Conservation (phyloP, 2,329 filamentous ascomycete species). For the Cladophialophora yegresii region DNA sequence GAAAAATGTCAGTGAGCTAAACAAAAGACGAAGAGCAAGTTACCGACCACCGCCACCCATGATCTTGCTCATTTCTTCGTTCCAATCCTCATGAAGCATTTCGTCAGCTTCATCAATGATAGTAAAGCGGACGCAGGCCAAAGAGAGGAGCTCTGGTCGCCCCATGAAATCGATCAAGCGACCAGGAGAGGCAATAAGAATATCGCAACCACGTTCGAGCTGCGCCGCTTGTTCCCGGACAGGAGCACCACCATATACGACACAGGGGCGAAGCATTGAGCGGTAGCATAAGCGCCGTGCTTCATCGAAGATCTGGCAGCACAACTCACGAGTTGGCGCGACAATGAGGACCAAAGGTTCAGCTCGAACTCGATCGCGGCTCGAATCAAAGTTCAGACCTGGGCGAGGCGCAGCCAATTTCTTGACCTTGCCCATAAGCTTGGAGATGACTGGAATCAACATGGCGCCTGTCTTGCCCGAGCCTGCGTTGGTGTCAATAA, state of each 20-base stretch:
- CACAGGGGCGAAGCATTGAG: constrained; percentile 88
- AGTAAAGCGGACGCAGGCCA: constrained; percentile 73
- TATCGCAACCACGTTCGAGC: constrained; percentile 80
- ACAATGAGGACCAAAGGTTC: constrained; percentile 88
- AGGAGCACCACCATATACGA: constrained; percentile 82
- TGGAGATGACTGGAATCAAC: constrained; percentile 82
- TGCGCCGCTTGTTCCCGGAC: constrained; percentile 69
- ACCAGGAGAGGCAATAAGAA: constrained; percentile 85
- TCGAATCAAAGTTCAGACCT: constrained; percentile 55
- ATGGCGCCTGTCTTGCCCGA: constrained; percentile 97
- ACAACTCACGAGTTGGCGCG: constrained; percentile 83
- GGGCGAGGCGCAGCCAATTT: constrained; percentile 79
- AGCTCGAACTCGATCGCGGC: constrained; percentile 61
- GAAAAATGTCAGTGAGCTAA: constrained; percentile 36
- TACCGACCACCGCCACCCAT: constrained; percentile 75
- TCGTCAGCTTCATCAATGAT: constrained; percentile 96
- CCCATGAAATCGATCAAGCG: constrained; percentile 80
- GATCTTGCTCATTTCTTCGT: constrained; percentile 71
- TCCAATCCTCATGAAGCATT: constrained; percentile 79
- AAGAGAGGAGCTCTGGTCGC: constrained; percentile 66
- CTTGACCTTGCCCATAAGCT: constrained; percentile 93
- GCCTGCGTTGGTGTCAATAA: constrained; percentile 55
- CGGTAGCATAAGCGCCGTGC: constrained; percentile 90
- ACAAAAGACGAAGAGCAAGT: constrained; percentile 13
- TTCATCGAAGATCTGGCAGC: constrained; percentile 93